Evolutionary conservation across 2,329 filamentous ascomycete genomes (phyloP).

Genomic region (Elsinoe perseae): DNA sequence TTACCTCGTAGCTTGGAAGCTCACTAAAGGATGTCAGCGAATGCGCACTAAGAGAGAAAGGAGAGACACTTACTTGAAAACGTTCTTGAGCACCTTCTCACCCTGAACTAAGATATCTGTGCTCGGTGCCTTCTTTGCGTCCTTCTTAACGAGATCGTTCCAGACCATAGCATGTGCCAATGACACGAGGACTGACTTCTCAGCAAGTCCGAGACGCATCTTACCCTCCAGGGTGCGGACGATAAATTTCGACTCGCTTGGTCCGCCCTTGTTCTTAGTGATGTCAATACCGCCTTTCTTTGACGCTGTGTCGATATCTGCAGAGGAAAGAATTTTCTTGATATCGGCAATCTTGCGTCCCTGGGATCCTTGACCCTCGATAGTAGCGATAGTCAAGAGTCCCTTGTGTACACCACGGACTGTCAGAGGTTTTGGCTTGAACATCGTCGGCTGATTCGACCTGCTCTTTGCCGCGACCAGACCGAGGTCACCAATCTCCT

Average conservation of each 20-base stretch:
- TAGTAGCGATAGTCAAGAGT: conserved; percentile 78
- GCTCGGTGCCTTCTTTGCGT: conserved; percentile 60
- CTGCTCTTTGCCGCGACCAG: conserved; percentile 92
- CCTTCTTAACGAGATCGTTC: conserved; percentile 63
- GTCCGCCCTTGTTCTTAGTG: conserved; percentile 80
- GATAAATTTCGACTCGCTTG: conserved; percentile 91
- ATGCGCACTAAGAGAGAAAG: neutral
- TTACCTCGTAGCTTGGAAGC: conserved; percentile 88
- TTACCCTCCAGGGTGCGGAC: conserved; percentile 93
- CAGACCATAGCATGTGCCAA: conserved; percentile 80
- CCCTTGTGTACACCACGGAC: conserved; percentile 80
- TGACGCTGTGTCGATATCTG: conserved; percentile 63
- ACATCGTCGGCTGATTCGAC: conserved; percentile 94
- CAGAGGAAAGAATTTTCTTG: conserved; percentile 90
- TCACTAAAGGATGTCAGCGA: conserved; percentile 52
- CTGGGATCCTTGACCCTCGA: conserved; percentile 79
- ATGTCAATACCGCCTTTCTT: conserved; percentile 61
- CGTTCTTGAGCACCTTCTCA: conserved; percentile 63
- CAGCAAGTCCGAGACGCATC: conserved; percentile 79
- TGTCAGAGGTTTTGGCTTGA: conserved; percentile 88
- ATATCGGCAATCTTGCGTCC: conserved; percentile 86
- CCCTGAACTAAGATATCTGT: conserved; percentile 73
- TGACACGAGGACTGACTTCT: conserved; percentile 84
- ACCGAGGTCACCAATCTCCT: conserved; percentile 91
- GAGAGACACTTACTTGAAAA: conserved; percentile 60